Evolutionary conservation across 148 eudicot species (phyloP), one percentile per base, ranked within the genome.

Genomic region (Rhododendron ovatum): DNA sequence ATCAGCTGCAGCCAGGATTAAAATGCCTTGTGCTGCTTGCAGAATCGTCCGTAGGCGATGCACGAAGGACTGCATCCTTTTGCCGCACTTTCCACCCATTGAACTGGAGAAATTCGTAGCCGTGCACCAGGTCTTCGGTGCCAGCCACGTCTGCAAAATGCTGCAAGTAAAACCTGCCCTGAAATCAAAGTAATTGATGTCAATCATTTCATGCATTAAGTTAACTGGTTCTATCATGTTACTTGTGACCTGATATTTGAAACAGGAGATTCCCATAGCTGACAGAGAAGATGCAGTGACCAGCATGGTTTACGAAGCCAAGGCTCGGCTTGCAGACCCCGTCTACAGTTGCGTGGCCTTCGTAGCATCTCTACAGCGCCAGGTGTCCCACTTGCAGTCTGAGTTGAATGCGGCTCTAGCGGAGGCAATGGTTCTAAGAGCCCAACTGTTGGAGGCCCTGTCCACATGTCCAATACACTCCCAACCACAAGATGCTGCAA

Each of bases 121-220:
- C 1, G 85, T 83, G 28, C 79, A 83, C 26, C 8, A 28, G 43
- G 41, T 48, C 78, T 83, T 83, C 0, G 79, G 85, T 28, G 79
- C 85, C 85, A 83, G 78, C 22, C 69, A 83, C 71, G 33, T 67
- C 78, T 83, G 85, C 85, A 83, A 83, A 69, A 69, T 83, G 59
- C 33, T 83, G 59, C 85, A 17, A 83, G 85, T 83, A 83, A 45
- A 13, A 51, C 35, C 33, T 61, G 15, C n/a, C 2, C 47, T 83
- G 6, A 33, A 15, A 3, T 20, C 13, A 5, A 12, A 11, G 71
- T 81, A 20, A 30, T 2, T 8, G 14, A 50, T 80, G 33, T n/a
- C 63, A 9, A n/a, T 51, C 24, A 28, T 80, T 50, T 53, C 63
- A 14, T 33, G 22, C 67, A 15, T 50, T 55, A 18, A 3, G 45